Base-by-base conservation (phyloP, 2,329 filamentous ascomycete genomes). In the Claviceps cyperi region DNA sequence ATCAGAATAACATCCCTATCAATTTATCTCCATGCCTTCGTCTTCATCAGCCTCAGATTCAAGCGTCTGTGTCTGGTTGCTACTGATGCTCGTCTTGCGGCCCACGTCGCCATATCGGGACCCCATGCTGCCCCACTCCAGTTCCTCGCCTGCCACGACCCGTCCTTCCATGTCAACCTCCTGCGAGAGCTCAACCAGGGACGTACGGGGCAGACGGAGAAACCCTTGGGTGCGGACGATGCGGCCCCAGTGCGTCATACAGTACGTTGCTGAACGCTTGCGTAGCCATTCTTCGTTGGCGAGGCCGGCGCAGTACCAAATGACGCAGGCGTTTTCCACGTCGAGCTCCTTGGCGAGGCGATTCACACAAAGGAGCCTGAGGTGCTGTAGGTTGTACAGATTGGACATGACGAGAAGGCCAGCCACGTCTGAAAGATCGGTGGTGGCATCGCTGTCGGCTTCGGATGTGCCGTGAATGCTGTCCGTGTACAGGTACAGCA, bases 341-440 rank as follows among this genome's bases (percentile, higher is more conserved):
- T 97, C 91, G 3, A 98, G 77, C 62, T 98, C 92, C 54, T 87
- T 85, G 50, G 86, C 84, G 3, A 98, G 76, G 8, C 92, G 80
- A 62, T 95, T 91, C 50, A 97, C 86, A 63, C 91, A 96, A 1
- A 97, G 75, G 7, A 95, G 77, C 19, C 91, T 85, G 22, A 98
- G 79, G 57, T 92, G 88, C 1, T 90, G 90, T 70, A 98, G 94
- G 62, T 96, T 91, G 69, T 98, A 98, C 45, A 97, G 86, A 64
- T 97, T 96, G 43, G 89, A 89, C 86, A 98, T 94, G 55, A 98
- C 91, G 3, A 98, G 76, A 66, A 98, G 80, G 8, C 92, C 91
- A 0, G 92, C 91, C 14, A 97, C 89, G 58, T 96, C 90, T 32
- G 83, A 80, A 19, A 96, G 78, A 46, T 83, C 77, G 0, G 79